Evolutionary conservation across 768 basidiomycete species (phyloP).

Genomic region (Boletus coccyginus): DNA sequence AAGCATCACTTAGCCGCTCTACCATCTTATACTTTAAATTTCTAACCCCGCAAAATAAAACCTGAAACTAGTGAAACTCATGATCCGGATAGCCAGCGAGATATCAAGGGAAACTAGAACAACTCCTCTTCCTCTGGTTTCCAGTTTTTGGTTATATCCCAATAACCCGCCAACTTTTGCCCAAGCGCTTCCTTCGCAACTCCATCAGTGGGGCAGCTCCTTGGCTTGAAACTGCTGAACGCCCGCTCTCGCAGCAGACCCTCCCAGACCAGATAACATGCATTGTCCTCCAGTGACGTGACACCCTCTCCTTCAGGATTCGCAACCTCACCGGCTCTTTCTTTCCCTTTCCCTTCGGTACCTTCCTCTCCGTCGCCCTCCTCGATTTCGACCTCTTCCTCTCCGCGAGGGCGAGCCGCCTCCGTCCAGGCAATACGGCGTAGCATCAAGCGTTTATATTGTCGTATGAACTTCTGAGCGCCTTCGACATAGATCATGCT

Average conservation of each 20-base stretch:
- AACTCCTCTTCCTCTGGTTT: slow-evolving; percentile 78
- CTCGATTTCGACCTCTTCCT: slow-evolving; percentile 68
- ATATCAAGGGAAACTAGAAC: slow-evolving; percentile 37
- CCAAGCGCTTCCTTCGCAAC: slow-evolving; percentile 87
- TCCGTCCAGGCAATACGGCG: slow-evolving; percentile 94
- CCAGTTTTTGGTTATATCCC: slow-evolving; percentile 95
- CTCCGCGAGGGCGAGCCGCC: slow-evolving; percentile 74
- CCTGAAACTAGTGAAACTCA: neutral
- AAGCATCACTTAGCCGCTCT: too few relatives aligned
- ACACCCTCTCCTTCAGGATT: slow-evolving; percentile 12
- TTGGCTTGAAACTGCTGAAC: slow-evolving; percentile 78
- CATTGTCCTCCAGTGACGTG: slow-evolving; percentile 76
- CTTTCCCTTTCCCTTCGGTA: slow-evolving; percentile 27
- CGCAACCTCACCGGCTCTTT: slow-evolving; percentile 32
- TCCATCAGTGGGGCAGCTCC: slow-evolving; percentile 78
- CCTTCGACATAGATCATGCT: slow-evolving; percentile 94
- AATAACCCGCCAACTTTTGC: slow-evolving; percentile 81
- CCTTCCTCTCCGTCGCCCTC: slow-evolving; percentile 45
- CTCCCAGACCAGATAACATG: slow-evolving; percentile 91
- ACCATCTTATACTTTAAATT: neutral
- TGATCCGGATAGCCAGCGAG: neutral
- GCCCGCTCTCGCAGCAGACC: slow-evolving; percentile 80
- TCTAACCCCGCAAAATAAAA: slow-evolving; percentile 1
- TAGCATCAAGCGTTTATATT: slow-evolving; percentile 85
- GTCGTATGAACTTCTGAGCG: slow-evolving; percentile 76